These are phyloP conservation scores for Ophiocordyceps polyrhachis-furcata DNA, from an alignment of 2,329 filamentous ascomycete genomes.

Conservation along the genomic window DNA sequence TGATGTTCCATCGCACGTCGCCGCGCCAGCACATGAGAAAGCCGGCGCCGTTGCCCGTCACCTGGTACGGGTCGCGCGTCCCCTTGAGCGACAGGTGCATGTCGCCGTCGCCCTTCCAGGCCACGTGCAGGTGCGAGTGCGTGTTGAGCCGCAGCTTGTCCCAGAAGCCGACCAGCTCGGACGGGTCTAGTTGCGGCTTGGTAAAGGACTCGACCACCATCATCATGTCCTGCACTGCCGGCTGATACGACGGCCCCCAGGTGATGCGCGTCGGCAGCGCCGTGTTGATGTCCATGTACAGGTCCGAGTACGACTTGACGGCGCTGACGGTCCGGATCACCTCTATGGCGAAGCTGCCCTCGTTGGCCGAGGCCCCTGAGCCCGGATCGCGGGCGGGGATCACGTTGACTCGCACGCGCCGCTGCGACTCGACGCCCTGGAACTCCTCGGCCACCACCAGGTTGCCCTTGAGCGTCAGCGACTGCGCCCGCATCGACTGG, in stretches of 20 bases:
- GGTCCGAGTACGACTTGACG: constrained; percentile 91
- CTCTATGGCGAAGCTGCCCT: constrained; percentile 60
- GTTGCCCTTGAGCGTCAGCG: constrained; percentile 69
- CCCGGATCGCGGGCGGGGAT: constrained; percentile 49
- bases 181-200: constrained; percentile 84
- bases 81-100: constrained; percentile 87
- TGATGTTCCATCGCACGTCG: constrained; percentile 74
- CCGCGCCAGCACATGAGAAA: constrained; percentile 99
- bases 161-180: constrained; percentile 92
- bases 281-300: constrained; percentile 83
- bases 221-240: constrained; percentile 99
- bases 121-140: constrained; percentile 73
- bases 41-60: constrained; percentile 82
- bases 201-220: constrained; percentile 97
- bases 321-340: constrained; percentile 83
- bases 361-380: constrained; percentile 33
- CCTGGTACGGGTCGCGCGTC: constrained; percentile 77
- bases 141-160: constrained; percentile 92
- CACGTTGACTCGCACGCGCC: constrained; percentile 66
- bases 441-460: constrained; percentile 95
- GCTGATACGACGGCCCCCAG: constrained; percentile 95
- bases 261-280: constrained; percentile 81
- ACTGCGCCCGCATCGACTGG: constrained; percentile 63
- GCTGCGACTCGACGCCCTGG: constrained; percentile 58
- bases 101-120: constrained; percentile 92